Conservation (phyloP, 768 basidiomycete species). For the Auricularia auricula-judae region DNA sequence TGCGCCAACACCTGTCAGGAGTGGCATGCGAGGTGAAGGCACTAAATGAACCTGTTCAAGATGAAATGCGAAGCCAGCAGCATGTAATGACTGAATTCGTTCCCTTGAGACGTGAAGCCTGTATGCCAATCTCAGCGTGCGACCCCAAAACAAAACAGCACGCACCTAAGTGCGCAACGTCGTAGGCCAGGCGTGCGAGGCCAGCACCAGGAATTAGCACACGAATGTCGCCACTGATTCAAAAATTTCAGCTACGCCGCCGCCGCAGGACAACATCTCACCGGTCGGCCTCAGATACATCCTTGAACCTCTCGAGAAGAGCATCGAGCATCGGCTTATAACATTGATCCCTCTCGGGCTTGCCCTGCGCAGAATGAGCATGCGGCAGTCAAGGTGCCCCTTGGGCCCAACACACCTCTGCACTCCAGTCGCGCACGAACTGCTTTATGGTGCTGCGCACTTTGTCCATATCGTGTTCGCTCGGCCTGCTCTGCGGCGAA, state of each 20-base stretch:
- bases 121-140: background rate
- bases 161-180: constrained; percentile 71
- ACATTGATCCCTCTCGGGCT: constrained; percentile 60
- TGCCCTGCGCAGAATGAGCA: constrained; percentile 39
- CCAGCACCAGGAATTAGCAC: constrained; percentile 90
- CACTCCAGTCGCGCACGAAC: constrained; percentile 89
- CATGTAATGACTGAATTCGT: constrained; percentile 96
- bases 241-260: too few species aligned
- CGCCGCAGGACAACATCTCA: constrained; percentile 5
- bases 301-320: constrained; percentile 49
- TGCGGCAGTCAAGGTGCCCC: background rate
- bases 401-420: constrained; percentile 40
- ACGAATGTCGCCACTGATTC: constrained; percentile 38
- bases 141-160: background rate
- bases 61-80: constrained; percentile 81
- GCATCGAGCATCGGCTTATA: constrained; percentile 79
- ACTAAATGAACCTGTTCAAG: constrained; percentile 56
- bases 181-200: constrained; percentile 78
- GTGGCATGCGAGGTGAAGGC: background rate
- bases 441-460: constrained; percentile 86
- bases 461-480: constrained; percentile 80
- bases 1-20: constrained; percentile 9
- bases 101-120: constrained; percentile 90
- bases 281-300: constrained; percentile 48
- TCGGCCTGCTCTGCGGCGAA: constrained; percentile 33